These are phyloP conservation scores for Cladobotryum protrusum DNA, from an alignment of 2,329 filamentous ascomycete genomes.

Conservation along the genomic window DNA sequence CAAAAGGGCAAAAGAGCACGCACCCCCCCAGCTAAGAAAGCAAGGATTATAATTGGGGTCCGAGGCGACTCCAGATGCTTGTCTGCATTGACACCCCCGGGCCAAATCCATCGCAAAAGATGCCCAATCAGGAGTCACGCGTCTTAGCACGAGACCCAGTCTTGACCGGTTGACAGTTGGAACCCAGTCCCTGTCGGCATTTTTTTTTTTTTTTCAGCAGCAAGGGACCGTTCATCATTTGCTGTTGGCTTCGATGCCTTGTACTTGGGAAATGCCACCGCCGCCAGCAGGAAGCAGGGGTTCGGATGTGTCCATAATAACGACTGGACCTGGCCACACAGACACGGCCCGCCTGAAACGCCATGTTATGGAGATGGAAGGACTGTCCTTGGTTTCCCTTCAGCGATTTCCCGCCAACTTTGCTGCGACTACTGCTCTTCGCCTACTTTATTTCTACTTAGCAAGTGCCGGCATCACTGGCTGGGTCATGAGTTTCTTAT, in stretches of 20 bases:
- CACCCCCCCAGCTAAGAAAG: too few species aligned
- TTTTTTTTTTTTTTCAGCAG: too few species aligned
- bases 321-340: not conserved
- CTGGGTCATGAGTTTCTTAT: too few species aligned
- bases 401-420: not conserved
- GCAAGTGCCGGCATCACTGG: too few species aligned
- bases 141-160: slow-evolving; percentile 7
- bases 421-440: not conserved
- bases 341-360: slow-evolving; percentile 1
- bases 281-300: too few species aligned
- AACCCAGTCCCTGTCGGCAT: slow-evolving; percentile 8
- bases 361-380: not conserved
- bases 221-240: slow-evolving; percentile 1
- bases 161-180: slow-evolving; percentile 10
- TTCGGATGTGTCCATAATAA: too few species aligned
- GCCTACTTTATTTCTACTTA: not conserved
- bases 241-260: not conserved
- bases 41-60: not conserved
- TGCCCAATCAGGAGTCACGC: slow-evolving; percentile 6
- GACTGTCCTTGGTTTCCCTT: too few species aligned
- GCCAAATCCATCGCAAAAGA: not conserved
- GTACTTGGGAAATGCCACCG: too few species aligned
- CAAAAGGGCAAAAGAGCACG: too few species aligned
- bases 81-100: too few species aligned
- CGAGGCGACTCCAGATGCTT: not conserved